These are phyloP conservation scores for Candida sanyaensis DNA, from an alignment of 1,139 yeast genomes.

Conservation along the genomic window DNA sequence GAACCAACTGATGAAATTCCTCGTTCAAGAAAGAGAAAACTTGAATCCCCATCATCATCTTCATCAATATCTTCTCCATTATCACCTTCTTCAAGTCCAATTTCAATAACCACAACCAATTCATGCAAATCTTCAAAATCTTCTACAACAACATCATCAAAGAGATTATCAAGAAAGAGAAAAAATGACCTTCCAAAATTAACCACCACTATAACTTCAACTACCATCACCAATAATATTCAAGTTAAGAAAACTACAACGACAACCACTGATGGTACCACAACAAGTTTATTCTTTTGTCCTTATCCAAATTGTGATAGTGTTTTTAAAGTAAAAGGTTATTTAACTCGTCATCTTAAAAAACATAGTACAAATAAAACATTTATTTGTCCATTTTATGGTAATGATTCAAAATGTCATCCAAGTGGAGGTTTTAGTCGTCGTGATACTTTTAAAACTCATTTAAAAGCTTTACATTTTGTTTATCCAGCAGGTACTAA, in stretches of 20 bases:
- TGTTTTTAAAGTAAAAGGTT: slow-evolving; percentile 55
- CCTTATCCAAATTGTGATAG: slow-evolving; percentile 39
- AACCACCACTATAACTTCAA: slow-evolving; percentile 11
- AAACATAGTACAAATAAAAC: slow-evolving; percentile 54
- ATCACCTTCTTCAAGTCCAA: slow-evolving; percentile 4
- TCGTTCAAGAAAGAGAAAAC: slow-evolving; percentile 11
- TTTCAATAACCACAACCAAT: slow-evolving; percentile 1
- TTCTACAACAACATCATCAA: slow-evolving; percentile 2
- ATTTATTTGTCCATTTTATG: slow-evolving; percentile 55
- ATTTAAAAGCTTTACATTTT: slow-evolving; percentile 58
- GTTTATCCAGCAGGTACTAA: slow-evolving; percentile 61
- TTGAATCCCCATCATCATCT: not conserved
- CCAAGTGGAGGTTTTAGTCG: slow-evolving; percentile 62
- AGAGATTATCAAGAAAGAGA: slow-evolving; percentile 3
- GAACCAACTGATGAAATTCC: not conserved
- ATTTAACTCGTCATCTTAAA: slow-evolving; percentile 56
- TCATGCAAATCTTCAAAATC: slow-evolving; percentile 6
- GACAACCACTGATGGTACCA: slow-evolving; percentile 13
- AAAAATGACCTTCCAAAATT: not conserved
- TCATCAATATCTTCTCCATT: not conserved
- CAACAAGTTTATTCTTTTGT: slow-evolving; percentile 27
- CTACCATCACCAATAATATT: slow-evolving; percentile 16
- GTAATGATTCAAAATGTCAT: slow-evolving; percentile 52
- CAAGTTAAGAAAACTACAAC: slow-evolving; percentile 15
- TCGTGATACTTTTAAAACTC: slow-evolving; percentile 60